Evolutionary conservation across 2,329 filamentous ascomycete species (phyloP).

Genomic region (Sporothrix variecibatus): DNA sequence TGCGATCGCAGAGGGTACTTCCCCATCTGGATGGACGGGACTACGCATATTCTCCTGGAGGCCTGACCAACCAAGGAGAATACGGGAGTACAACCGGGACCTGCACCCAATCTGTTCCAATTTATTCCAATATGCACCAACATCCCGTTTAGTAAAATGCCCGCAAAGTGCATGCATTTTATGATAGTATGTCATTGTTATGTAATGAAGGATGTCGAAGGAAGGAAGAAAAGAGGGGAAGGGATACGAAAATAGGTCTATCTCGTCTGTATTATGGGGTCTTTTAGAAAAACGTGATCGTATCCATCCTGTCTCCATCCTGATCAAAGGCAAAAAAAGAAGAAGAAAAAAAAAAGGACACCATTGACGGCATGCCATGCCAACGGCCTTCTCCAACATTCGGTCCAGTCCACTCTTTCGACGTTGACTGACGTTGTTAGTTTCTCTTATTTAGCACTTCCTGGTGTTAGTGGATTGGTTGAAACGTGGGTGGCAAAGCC

Average conservation of each 20-base stretch:
- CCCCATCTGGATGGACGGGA: background rate
- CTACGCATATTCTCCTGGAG: background rate
- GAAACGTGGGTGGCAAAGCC: conserved; percentile 10
- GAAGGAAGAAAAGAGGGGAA: background rate
- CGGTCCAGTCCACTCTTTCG: background rate
- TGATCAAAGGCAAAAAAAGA: background rate
- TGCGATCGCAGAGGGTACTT: background rate
- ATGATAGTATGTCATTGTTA: conserved; percentile 6
- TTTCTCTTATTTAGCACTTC: background rate
- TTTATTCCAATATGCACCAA: background rate
- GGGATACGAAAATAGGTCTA: background rate
- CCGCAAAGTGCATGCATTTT: background rate
- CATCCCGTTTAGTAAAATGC: background rate
- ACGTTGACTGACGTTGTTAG: background rate
- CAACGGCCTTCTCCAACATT: background rate
- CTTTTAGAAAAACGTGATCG: background rate
- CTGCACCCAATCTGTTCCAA: background rate
- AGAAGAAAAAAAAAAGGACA: background rate
- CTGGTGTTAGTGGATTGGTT: background rate
- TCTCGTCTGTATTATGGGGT: background rate
- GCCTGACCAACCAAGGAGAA: too few species aligned
- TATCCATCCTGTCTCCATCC: background rate
- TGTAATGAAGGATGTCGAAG: background rate
- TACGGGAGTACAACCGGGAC: background rate
- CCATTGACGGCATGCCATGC: background rate